Conservation (phyloP, 192 early-diverging fungal species). For the Backusella mclennaniae region DNA sequence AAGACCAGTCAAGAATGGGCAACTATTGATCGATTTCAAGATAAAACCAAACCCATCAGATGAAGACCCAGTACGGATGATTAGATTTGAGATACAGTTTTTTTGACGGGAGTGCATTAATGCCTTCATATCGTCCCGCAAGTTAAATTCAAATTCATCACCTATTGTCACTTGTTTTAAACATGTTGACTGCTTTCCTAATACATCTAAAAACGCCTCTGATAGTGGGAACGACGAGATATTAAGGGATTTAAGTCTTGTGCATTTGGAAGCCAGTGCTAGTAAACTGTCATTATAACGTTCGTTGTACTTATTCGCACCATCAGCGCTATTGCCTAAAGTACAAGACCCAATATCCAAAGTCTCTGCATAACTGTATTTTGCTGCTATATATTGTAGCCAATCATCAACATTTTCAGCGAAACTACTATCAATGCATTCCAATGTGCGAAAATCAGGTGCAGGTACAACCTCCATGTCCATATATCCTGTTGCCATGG, state of each 20-base stretch:
- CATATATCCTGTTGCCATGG: not conserved
- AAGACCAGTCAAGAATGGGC: not conserved
- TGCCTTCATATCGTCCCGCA: not conserved
- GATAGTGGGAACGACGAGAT: not conserved
- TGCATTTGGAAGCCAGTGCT: not conserved
- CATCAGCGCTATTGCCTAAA: not conserved
- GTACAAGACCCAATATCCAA: not conserved
- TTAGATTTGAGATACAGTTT: not conserved
- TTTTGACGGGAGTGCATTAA: not conserved
- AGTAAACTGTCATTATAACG: not conserved
- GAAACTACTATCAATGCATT: not conserved
- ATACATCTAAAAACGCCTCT: not conserved
- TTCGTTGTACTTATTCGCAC: not conserved
- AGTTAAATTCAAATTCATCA: not conserved
- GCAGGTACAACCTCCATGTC: not conserved
- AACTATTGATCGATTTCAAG: not conserved
- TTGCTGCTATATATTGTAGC: not conserved
- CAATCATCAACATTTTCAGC: not conserved
- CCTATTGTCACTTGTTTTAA: not conserved
- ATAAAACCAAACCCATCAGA: not conserved
- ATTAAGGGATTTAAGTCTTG: not conserved
- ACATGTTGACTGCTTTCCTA: not conserved
- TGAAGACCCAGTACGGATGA: not conserved
- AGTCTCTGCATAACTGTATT: not conserved
- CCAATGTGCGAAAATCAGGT: not conserved